phyloP scores from a whole-genome alignment of 2,329 filamentous ascomycete genomes.

The Monosporascus sp. region DNA sequence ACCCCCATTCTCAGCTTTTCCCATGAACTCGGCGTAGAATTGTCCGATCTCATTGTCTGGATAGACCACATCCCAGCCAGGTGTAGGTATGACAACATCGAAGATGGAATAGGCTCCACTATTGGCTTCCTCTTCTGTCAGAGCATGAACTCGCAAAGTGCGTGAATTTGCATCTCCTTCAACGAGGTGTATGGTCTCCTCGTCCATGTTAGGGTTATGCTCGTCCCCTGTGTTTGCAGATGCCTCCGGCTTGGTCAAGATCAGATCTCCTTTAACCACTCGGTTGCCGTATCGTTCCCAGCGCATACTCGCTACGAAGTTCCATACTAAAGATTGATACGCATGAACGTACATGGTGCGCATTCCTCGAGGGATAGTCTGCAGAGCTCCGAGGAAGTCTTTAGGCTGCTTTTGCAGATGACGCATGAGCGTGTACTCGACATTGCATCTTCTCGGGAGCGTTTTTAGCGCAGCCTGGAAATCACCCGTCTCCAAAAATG shows the following conservation, averaged over 20 bases:
- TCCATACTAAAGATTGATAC: conserved; percentile 95
- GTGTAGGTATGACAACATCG: conserved; percentile 87
- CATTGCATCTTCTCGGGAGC: conserved; percentile 75
- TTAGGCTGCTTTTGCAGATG: conserved; percentile 56
- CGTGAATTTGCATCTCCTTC: conserved; percentile 47
- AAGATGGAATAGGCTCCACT: conserved; percentile 75
- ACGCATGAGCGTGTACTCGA: conserved; percentile 72
- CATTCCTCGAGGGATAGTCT: conserved; percentile 73
- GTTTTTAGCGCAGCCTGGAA: conserved; percentile 55
- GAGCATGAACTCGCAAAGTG: conserved; percentile 57
- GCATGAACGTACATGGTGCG: conserved; percentile 95
- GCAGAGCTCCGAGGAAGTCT: conserved; percentile 78
- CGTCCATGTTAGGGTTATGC: conserved; percentile 58
- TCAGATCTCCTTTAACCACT: conserved; percentile 80
- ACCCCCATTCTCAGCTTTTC: conserved; percentile 65
- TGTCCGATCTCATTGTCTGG: conserved; percentile 77
- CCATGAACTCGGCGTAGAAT: conserved; percentile 87
- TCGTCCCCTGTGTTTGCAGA: conserved; percentile 29
- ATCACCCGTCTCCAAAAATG: conserved; percentile 61
- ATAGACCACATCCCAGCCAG: conserved; percentile 85
- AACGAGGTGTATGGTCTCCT: conserved; percentile 56
- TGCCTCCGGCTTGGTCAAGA: conserved; percentile 47
- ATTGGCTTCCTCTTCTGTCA: conserved; percentile 72
- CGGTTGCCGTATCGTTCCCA: conserved; percentile 69
- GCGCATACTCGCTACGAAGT: conserved; percentile 73